Evolutionary conservation across 345 rosid genomes (phyloP), one percentile per base, ranked within the genome.

Genomic region (Abelmoschus esculentus): DNA sequence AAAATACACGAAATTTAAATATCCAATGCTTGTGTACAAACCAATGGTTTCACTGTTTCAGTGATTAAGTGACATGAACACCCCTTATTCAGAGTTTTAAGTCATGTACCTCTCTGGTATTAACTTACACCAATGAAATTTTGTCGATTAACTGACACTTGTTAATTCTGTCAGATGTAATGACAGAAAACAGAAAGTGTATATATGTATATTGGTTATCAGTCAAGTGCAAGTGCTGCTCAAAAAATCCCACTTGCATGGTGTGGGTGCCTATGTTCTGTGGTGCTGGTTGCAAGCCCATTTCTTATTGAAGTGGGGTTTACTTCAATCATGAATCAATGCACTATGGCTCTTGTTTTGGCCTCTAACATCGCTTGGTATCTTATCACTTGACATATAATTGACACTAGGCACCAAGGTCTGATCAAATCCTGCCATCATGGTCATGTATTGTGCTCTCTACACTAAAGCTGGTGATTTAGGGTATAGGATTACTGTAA

Each of bases 171-270:
- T 50, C 26, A 49, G 22, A 14, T 47, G n/a, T 6, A 47, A 29
- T 47, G 44, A 49, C 70, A 50, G n/a, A 50, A 32, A 32, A 34
- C 60, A 31, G 70, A 34, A 52, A 67, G 31, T 53, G 10, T 3
- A 53, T 9, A 7, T 66, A 4, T 46, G 7, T 29, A 28, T 3
- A 28, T 49, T 6, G 57, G 57, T 53, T 53, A 54, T 54, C 3
- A 55, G 13, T 19, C 5, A 55, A 67, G 47, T 52, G 57, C 19
- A 17, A 17, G 26, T 7, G 70, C 70, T 67, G n/a, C 8, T 6
- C 56, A n/a, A 53, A 52, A 53, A 17, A 53, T 18, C 57, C 71
- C 61, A 67, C 71, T 67, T 67, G 71, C 59, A n/a, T 10, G 58
- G 29, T 67, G 57, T 28, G 29, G 58, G 13, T 29, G 58, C 57